Evolutionary conservation across 164 flowering plant genomes (phyloP), one percentile per base, ranked within the genome.

Genomic region (Malania oleifera): DNA sequence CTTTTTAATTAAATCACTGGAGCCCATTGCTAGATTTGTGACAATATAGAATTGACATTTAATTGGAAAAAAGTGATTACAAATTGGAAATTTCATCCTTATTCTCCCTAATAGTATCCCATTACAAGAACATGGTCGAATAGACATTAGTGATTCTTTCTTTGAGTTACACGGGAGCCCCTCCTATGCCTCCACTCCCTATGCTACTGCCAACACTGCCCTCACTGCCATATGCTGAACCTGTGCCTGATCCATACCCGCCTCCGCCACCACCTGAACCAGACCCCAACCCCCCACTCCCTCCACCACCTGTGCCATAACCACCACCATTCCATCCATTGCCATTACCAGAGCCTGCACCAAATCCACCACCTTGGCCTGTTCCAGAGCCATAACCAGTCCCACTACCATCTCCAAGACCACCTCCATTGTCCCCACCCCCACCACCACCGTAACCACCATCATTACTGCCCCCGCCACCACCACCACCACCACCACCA

Each of bases 281-380:
- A 18, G 22, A 37, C 5, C 54, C 47, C 12, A 1, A 10, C 18
- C 60, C 54, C 25, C 37, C 35, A 18, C 59, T 37, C n/a, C 35
- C 39, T 0, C 70, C 65, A 11, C 37, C 15, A 15, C 65, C 61
- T 23, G 10, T 25, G 7, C 70, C 65, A 39, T 50, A 44, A 19
- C 51, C 63, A 14, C 62, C 31, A 14, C 49, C 40, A 1, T 54
- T 54, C 20, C 54, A 35, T 1, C 65, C 61, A 8, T 26, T 35
- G 1, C 74, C 69, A 38, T 3, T 22, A 17, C 67, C 60, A 9
- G 54, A 35, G n/a, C 66, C 64, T 0, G 37, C 18, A 0, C 70
- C 65, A 48, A 17, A 45, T 8, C 53, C 70, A 22, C 67, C 66
- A 60, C 62, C 66, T 28, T 37, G 43, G 41, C 57, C 57, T 19